A percentile compares a stretch with the other conserved stretches of the same genome.
Conservation (phyloP, 495 filamentous ascomycete genomes). For the Beverwykella pulmonaria region DNA sequence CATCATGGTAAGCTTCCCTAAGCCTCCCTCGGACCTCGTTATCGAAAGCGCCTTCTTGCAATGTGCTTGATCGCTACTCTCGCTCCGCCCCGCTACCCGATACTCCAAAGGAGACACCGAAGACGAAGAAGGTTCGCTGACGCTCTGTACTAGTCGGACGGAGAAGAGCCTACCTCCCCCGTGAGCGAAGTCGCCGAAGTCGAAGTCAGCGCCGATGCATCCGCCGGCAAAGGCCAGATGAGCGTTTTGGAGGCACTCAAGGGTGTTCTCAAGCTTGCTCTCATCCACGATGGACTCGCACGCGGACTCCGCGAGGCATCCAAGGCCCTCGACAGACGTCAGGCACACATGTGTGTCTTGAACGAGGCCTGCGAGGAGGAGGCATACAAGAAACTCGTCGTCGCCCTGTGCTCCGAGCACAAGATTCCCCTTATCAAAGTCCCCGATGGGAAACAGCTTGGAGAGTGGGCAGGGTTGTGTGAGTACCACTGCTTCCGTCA, state of each 20-base stretch:
- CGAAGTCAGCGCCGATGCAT: conserved; percentile 83
- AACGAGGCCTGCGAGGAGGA: conserved; percentile 99
- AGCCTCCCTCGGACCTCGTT: background rate
- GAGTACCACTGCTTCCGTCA: conserved; percentile 51
- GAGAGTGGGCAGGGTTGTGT: conserved; percentile 99
- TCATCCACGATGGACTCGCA: conserved; percentile 99
- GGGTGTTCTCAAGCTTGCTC: conserved; percentile 93
- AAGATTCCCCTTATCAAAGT: conserved; percentile 99
- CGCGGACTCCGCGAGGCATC: conserved; percentile 95
- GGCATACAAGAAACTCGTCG: conserved; percentile 99
- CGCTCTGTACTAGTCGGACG: conserved; percentile 82
- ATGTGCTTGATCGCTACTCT: background rate
- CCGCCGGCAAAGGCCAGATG: conserved; percentile 85
- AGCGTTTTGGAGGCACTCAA: conserved; percentile 96
- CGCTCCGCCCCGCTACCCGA: background rate
- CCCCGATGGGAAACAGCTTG: conserved; percentile 97
- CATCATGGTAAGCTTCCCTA: conserved; percentile 47
- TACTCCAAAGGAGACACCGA: background rate
- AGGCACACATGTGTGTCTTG: conserved; percentile 99
- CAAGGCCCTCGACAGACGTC: conserved; percentile 95
- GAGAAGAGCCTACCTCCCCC: conserved; percentile 78
- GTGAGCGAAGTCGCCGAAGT: conserved; percentile 65
- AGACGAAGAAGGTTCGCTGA: no score
- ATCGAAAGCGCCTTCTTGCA: background rate
- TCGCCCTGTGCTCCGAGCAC: conserved; percentile 96